Conservation (phyloP, 2,329 filamentous ascomycete species). For the Hypocreales sp. region DNA sequence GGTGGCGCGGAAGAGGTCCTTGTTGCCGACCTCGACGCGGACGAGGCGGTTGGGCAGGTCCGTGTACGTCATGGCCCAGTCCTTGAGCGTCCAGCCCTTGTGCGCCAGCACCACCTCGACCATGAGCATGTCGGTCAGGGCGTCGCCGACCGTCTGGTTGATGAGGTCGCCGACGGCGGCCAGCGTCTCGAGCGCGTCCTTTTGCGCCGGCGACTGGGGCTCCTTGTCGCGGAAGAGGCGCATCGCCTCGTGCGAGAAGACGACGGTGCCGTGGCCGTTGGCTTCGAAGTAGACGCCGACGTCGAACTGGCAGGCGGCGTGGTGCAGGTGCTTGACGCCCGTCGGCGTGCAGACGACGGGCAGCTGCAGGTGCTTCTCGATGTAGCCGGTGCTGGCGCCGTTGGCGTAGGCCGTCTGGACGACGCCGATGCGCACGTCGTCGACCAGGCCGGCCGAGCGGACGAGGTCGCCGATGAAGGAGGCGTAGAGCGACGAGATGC, state of each 20-base stretch:
- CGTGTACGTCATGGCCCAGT: conserved; percentile 86
- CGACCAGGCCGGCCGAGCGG: conserved; percentile 59
- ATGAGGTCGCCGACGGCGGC: conserved; percentile 76
- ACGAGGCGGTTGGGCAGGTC: conserved; percentile 94
- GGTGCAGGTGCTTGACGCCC: conserved; percentile 94
- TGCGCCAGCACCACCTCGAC: conserved; percentile 93
- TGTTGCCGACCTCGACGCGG: conserved; percentile 76
- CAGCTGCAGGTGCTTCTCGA: conserved; percentile 73
- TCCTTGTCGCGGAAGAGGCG: conserved; percentile 63
- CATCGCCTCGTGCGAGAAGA: conserved; percentile 77
- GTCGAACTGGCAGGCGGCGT: conserved; percentile 89
- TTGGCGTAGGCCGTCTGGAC: conserved; percentile 98
- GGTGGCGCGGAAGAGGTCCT: conserved; percentile 78
- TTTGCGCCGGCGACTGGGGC: conserved; percentile 82
- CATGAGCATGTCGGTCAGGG: conserved; percentile 87
- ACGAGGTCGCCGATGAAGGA: conserved; percentile 87
- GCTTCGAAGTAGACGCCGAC: conserved; percentile 98
- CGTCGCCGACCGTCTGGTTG: conserved; percentile 96
- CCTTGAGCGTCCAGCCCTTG: conserved; percentile 77
- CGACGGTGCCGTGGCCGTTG: conserved; percentile 91
- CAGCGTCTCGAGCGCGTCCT: conserved; percentile 75
- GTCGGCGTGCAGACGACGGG: conserved; percentile 89
- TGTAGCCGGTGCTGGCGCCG: conserved; percentile 83
- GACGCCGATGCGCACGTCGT: conserved; percentile 78
- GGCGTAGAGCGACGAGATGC: conserved; percentile 86